Evolutionary conservation across 176 grass and related monocot species (phyloP), one percentile per base, ranked within the genome.

Genomic region (Oryza punctata): DNA sequence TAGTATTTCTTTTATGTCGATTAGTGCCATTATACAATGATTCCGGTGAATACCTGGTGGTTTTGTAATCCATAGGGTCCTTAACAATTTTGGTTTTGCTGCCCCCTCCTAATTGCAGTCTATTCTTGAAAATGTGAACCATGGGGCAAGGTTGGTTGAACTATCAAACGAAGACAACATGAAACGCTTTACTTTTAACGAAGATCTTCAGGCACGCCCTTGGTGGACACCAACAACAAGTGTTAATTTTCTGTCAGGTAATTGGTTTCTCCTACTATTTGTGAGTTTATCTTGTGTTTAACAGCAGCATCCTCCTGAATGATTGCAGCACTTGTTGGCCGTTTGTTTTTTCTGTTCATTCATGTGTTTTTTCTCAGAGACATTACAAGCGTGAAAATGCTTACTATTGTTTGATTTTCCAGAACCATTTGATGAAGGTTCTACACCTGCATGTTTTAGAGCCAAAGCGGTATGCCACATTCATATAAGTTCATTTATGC

Each of bases 231-330:
- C 93, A 65, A 90, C 78, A 74, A 75, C 88, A 68, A 94, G 63
- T 70, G 44, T 94, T 73, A 99, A 99, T 86, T 90, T 89, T 82
- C 91, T 99, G 69, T 90, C 91, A 85, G 82, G 97, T 99, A 83
- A 83, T 85, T 44, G 70, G 64, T 15, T 71, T 57, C 63, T 80
- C 49, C 12, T 80, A 63, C 12, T 83, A 63, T 73, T 6, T 77
- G 60, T 21, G 18, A 49, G 4, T 65, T 65, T 25, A 13, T 15
- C 37, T 54, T 38, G 69, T 79, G 27, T 33, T 76, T 67, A n/a
- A 65, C 44, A 82, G 25, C 43, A 44, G 11, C 26, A 10, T 77
- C 63, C 16, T 81, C 74, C 80, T 46, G 25, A 76, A 24, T 86
- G 65, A 78, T 82, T 72, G 15, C 49, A 79, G 79, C 78, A 38